Evolutionary conservation across 306 rosid genomes (phyloP), one percentile per base, ranked within the genome.

Genomic region (Vicia faba): DNA sequence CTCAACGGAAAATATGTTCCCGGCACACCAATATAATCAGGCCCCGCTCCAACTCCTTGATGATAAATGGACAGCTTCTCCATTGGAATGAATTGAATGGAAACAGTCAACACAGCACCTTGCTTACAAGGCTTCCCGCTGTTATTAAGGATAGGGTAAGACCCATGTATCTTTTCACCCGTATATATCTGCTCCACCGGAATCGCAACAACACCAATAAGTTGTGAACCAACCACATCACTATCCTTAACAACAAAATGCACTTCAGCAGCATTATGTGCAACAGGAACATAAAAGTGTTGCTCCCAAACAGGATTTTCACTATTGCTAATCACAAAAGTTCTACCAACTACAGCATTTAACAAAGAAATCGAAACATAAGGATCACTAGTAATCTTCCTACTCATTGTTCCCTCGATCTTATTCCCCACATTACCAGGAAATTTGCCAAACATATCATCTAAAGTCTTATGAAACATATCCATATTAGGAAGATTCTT

Each of bases 1-100:
- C 99, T 83, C 61, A 93, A 81, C 25, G 99, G 97, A 78, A 93
- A 93, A 84, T 88, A 93, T 5, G 99, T 90, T 66, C 92, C 91
- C 29, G 97, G 92, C 78, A 93, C 99, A 38, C 99, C 99, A 26
- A 45, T 61, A 56, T 86, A 84, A 2, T 90, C 88, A 25, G 99
- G 99, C 12, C 99, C 99, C 9, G 87, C 89, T 76, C 97, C 99
- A 7, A 93, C 88, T 65, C 99, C 99, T 48, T 70, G 77, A 63
- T 83, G 89, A 80, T 90, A 93, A 12, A 78, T 69, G 73, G 75
- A 82, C 74, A 85, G 78, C 61, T 70, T 81, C 71, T 90, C 89
- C 54, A 93, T 88, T 36, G 99, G 95, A 70, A 75, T 76, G 82
- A 79, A 93, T 72, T 90, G 95, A 81, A 93, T 85, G 38, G 99